These are phyloP conservation scores for Chlamydomonas reinhardtii DNA, from an alignment of 163 green algal species.

Conservation along the genomic window DNA sequence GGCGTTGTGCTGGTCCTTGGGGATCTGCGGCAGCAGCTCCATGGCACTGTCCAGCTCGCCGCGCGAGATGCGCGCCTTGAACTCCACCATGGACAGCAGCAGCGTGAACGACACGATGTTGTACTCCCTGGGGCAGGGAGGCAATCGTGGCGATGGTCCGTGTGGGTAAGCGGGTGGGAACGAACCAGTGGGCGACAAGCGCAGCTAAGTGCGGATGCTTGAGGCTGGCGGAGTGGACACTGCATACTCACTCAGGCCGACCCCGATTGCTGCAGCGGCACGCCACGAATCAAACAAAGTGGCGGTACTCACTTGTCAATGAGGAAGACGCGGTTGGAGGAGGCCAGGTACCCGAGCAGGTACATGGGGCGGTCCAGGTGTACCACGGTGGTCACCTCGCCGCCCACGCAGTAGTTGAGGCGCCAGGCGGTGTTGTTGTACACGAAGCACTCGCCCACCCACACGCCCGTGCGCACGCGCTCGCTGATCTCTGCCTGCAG, in stretches of 20 bases:
- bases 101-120: conserved; percentile 93
- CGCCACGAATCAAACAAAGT: too few species aligned
- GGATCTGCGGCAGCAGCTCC: conserved; percentile 73
- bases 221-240: too few species aligned
- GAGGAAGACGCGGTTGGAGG: conserved; percentile 93
- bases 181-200: too few species aligned
- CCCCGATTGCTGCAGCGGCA: neutral
- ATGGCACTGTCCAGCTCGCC: conserved; percentile 88
- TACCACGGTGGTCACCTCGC: conserved; percentile 95
- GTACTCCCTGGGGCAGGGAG: conserved; percentile 77
- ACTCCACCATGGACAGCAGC: conserved; percentile 96
- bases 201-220: too few species aligned
- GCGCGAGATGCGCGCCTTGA: conserved; percentile 98
- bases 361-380: conserved; percentile 98
- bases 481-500: conserved; percentile 72
- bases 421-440: conserved; percentile 97
- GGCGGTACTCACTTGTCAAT: conserved; percentile 87
- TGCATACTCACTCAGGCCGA: too few species aligned
- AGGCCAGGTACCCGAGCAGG: conserved; percentile 96
- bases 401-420: conserved; percentile 97
- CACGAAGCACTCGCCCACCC: conserved; percentile 98
- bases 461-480: conserved; percentile 75
- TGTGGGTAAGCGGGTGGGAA: neutral
- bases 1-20: conserved; percentile 87
- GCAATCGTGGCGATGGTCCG: too few species aligned